Percentiles rank a stretch among this genome's conserved stretches.
Evolutionary conservation across 441 rosid genomes (phyloP).

Genomic region (Erodium texanum): DNA sequence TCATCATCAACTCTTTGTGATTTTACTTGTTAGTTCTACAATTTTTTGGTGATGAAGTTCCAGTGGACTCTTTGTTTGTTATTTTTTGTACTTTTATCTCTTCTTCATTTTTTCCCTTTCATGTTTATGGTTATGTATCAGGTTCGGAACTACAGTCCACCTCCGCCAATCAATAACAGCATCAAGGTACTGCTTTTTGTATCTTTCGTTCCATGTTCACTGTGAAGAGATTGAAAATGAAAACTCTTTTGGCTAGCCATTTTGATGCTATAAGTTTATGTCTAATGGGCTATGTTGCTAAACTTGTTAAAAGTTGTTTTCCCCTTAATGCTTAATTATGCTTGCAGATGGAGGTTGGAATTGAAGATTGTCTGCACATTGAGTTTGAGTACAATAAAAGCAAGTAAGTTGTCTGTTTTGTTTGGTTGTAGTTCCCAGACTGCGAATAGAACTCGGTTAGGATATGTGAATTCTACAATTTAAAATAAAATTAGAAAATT

Average conservation of each 20-base stretch:
- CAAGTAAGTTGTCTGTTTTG: slow-evolving; percentile 53
- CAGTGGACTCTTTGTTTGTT: background rate
- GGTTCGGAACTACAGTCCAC: slow-evolving; percentile 75
- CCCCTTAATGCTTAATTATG: background rate
- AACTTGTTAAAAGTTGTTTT: background rate
- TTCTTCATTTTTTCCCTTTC: background rate
- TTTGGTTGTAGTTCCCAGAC: background rate
- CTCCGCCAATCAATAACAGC: slow-evolving; percentile 76
- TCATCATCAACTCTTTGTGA: no score
- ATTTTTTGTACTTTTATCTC: background rate
- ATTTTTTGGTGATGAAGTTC: no score
- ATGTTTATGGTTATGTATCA: slow-evolving; percentile 19
- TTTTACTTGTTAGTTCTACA: no score
- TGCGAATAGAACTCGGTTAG: background rate
- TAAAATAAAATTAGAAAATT: no score
- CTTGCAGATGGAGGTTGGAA: slow-evolving; percentile 93
- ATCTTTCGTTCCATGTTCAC: background rate
- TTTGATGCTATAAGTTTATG: no score
- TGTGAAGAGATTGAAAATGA: background rate
- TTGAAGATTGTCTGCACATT: slow-evolving; percentile 90
- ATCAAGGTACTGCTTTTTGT: slow-evolving; percentile 44
- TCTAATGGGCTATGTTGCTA: background rate
- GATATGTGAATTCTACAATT: background rate
- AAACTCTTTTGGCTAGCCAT: no score
- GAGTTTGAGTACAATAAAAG: slow-evolving; percentile 97